phyloP scores from a whole-genome alignment of 2,329 filamentous ascomycete genomes.

The Ascochyta viciae-villosae region DNA sequence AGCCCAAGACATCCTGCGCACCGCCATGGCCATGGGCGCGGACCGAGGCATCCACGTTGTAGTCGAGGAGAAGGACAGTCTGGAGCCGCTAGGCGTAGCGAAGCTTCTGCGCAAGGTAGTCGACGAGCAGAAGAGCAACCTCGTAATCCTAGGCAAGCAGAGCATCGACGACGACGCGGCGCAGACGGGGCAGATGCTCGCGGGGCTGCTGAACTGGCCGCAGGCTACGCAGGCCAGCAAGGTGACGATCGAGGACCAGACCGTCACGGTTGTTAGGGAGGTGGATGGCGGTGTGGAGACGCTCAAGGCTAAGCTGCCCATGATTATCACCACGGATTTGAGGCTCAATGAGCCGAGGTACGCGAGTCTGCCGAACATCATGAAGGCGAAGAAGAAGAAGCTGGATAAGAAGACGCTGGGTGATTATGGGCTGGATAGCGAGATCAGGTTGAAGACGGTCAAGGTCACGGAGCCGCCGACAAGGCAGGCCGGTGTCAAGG shows the following conservation, averaged over 20 bases:
- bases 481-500: slow-evolving; percentile 93
- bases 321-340: slow-evolving; percentile 95
- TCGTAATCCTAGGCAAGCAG: slow-evolving; percentile 96
- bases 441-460: slow-evolving; percentile 82
- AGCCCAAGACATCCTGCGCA: slow-evolving; percentile 85
- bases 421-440: slow-evolving; percentile 76
- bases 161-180: slow-evolving; percentile 95
- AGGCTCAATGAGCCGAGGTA: slow-evolving; percentile 94
- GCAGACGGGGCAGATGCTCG: slow-evolving; percentile 98
- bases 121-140: slow-evolving; percentile 83
- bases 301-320: slow-evolving; percentile 80
- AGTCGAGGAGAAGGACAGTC: slow-evolving; percentile 66
- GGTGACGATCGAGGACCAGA: slow-evolving; percentile 76
- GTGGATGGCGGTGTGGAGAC: slow-evolving; percentile 97
- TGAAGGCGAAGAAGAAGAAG: slow-evolving; percentile 99
- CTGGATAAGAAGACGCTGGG: slow-evolving; percentile 87
- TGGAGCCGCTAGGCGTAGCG: slow-evolving; percentile 90
- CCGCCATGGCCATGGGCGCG: slow-evolving; percentile 98
- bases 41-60: slow-evolving; percentile 86
- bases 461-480: slow-evolving; percentile 89
- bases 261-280: slow-evolving; percentile 82
- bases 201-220: slow-evolving; percentile 87
- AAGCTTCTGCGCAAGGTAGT: slow-evolving; percentile 85
- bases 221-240: slow-evolving; percentile 94
- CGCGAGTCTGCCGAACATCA: slow-evolving; percentile 95